A percentile compares a stretch with the other conserved stretches of the same genome.
Conservation (phyloP, 495 filamentous ascomycete species). For the Penicillium roqueforti region DNA sequence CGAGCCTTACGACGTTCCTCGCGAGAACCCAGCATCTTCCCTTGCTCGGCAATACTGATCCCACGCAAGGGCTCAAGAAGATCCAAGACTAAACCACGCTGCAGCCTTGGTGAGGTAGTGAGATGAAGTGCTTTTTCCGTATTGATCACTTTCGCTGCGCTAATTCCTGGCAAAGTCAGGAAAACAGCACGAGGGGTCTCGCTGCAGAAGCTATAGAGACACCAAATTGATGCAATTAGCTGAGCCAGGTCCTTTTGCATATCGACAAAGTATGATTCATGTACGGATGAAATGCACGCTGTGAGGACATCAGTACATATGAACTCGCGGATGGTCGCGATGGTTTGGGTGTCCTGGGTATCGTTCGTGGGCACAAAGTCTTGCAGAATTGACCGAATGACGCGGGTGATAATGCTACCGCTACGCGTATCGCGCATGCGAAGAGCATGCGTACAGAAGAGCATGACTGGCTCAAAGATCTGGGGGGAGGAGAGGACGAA, state of each 20-base stretch:
- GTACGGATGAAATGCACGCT: conserved; percentile 78
- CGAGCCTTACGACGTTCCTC: conserved; percentile 50
- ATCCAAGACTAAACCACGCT: conserved; percentile 80
- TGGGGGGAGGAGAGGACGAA: conserved; percentile 76
- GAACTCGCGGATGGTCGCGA: conserved; percentile 79
- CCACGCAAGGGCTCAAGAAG: conserved; percentile 81
- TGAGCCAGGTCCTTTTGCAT: conserved; percentile 88
- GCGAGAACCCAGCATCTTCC: conserved; percentile 60
- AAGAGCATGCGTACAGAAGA: conserved; percentile 88
- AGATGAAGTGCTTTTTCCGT: conserved; percentile 51
- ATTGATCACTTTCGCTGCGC: conserved; percentile 39
- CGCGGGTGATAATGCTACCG: conserved; percentile 77
- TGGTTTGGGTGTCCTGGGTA: conserved; percentile 48
- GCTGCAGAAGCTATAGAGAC: conserved; percentile 64
- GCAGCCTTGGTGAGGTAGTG: conserved; percentile 66
- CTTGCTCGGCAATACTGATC: conserved; percentile 87
- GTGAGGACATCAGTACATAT: conserved; percentile 79
- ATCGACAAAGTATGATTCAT: conserved; percentile 95
- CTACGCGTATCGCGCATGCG: conserved; percentile 87
- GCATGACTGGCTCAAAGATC: conserved; percentile 80
- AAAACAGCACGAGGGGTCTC: conserved; percentile 49
- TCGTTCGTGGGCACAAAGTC: conserved; percentile 60
- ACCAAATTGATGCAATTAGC: conserved; percentile 80
- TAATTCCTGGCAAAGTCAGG: conserved; percentile 55
- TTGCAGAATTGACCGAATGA: conserved; percentile 76